Evolutionary conservation across 331 rosid genomes (phyloP).

Genomic region (Spiraea crenata): DNA sequence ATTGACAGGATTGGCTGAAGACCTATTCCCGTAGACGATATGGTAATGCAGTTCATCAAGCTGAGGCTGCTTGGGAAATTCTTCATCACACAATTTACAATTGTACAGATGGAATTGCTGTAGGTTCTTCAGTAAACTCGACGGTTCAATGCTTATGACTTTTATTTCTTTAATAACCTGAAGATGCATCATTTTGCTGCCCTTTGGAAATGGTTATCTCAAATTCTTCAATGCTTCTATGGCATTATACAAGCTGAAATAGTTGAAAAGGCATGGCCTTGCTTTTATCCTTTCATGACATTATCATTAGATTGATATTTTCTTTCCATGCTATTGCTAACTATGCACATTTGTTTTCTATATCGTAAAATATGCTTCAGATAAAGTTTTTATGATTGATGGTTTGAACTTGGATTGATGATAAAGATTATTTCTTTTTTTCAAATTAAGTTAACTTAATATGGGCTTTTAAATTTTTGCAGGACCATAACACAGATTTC

Average conservation of each 20-base stretch:
- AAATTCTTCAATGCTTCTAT: neutral
- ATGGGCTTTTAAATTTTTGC: constrained; percentile 21
- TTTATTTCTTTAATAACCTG: neutral
- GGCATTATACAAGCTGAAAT: neutral
- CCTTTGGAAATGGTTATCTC: neutral
- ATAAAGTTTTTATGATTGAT: neutral
- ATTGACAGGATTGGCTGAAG: constrained; percentile 77
- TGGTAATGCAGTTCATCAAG: constrained; percentile 64
- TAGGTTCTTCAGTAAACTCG: constrained; percentile 38
- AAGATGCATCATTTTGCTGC: neutral
- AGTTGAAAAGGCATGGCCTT: neutral
- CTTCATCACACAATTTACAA: constrained; percentile 89
- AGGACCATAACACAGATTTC: constrained; percentile 90
- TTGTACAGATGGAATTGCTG: constrained; percentile 85
- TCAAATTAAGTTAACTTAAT: neutral
- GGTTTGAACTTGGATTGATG: neutral
- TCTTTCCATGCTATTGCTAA: neutral
- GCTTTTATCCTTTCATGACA: neutral
- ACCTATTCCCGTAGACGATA: constrained; percentile 73
- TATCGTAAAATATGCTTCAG: no score
- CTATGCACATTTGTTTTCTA: no score
- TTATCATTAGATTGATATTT: neutral
- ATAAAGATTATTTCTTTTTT: neutral
- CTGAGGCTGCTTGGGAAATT: constrained; percentile 85
- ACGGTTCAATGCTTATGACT: neutral